phyloP scores from a whole-genome alignment of 345 rosid species.

The Camelina laxa region DNA sequence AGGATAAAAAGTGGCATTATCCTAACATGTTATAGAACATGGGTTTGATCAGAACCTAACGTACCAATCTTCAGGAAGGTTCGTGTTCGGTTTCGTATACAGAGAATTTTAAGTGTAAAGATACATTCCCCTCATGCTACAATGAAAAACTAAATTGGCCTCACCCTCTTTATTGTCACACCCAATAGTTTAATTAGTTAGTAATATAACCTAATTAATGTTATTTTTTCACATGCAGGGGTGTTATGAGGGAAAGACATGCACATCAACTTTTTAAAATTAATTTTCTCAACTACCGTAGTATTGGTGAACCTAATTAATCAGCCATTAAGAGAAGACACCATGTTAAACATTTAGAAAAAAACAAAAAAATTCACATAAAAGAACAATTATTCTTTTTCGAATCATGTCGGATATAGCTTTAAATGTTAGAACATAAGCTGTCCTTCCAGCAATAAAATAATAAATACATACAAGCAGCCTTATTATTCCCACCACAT shows the following conservation, averaged over 20 bases:
- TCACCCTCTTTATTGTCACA: neutral
- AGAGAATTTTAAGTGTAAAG: slow-evolving; percentile 48
- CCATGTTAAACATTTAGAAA: slow-evolving; percentile 27
- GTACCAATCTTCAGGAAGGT: slow-evolving; percentile 34
- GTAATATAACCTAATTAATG: neutral
- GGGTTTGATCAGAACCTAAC: slow-evolving; percentile 49
- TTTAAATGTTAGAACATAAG: slow-evolving; percentile 42
- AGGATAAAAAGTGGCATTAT: slow-evolving; percentile 44
- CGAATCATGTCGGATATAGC: slow-evolving; percentile 29
- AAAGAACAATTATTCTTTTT: slow-evolving; percentile 37
- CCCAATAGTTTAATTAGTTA: slow-evolving; percentile 13
- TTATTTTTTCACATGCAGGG: neutral
- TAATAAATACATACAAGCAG: slow-evolving; percentile 38
- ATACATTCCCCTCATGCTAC: slow-evolving; percentile 38
- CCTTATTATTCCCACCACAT: slow-evolving; percentile 37
- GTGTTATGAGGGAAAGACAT: slow-evolving; percentile 8
- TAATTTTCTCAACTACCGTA: slow-evolving; percentile 31
- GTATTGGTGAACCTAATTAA: slow-evolving; percentile 41
- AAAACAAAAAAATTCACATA: slow-evolving; percentile 10
- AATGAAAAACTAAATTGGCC: slow-evolving; percentile 27
- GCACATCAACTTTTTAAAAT: neutral
- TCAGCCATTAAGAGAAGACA: slow-evolving; percentile 24
- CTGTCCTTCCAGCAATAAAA: slow-evolving; percentile 45
- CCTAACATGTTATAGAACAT: slow-evolving; percentile 50
- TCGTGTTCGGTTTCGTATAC: slow-evolving; percentile 44